Conservation (phyloP, 1,284 basidiomycete species). For the Ustilago vetiveriae region DNA sequence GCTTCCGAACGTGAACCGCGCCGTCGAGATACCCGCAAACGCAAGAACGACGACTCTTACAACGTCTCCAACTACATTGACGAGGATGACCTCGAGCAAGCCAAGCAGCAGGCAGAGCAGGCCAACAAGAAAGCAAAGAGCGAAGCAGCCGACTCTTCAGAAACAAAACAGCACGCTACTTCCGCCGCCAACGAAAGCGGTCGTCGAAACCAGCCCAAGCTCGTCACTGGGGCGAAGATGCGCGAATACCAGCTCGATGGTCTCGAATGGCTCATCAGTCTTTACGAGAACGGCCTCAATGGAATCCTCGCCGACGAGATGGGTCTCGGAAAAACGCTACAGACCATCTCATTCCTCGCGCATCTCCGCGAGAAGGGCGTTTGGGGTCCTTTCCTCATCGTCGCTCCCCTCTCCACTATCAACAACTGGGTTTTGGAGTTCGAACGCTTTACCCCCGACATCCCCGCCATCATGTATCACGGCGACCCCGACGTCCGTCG, state of each 20-base stretch:
- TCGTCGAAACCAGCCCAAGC: constrained; percentile 73
- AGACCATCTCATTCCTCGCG: constrained; percentile 90
- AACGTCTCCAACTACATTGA: constrained; percentile 51
- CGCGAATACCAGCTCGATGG: constrained; percentile 94
- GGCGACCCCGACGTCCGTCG: constrained; percentile 81
- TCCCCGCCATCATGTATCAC: constrained; percentile 88
- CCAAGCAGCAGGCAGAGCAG: constrained; percentile 31
- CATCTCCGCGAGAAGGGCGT: constrained; percentile 81
- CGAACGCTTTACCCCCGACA: constrained; percentile 74
- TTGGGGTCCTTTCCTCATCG: constrained; percentile 84
- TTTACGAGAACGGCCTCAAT: constrained; percentile 92
- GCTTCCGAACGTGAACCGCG: constrained; percentile 16
- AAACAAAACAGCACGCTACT: constrained; percentile 37
- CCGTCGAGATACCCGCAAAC: constrained; percentile 35
- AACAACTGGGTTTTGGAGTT: constrained; percentile 94
- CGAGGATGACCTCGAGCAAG: constrained; percentile 48
- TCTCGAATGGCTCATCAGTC: constrained; percentile 91
- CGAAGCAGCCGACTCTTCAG: constrained; percentile 74
- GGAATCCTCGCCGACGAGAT: constrained; percentile 92
- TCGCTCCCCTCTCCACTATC: constrained; percentile 89
- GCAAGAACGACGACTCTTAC: constrained; percentile 36
- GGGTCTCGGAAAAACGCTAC: constrained; percentile 89
- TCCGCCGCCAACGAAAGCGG: constrained; percentile 32
- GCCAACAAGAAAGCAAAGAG: constrained; percentile 54
- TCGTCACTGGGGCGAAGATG: constrained; percentile 84